phyloP scores from a whole-genome alignment of 1,139 yeast genomes.

The Lodderomyces beijingensis region DNA sequence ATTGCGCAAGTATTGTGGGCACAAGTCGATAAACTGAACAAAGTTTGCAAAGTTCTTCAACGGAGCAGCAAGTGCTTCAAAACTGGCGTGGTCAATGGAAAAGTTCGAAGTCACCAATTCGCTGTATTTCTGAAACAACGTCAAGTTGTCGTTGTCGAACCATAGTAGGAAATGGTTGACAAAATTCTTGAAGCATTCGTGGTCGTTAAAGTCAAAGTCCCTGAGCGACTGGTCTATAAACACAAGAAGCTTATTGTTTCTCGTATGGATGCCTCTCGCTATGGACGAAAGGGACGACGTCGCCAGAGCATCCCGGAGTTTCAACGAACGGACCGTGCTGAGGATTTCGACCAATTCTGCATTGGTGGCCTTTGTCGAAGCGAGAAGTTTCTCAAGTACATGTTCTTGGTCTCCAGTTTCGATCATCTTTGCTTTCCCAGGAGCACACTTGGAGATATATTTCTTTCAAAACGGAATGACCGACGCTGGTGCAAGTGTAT shows the following conservation, averaged over 20 bases:
- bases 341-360: slow-evolving; percentile 32
- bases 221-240: slow-evolving; percentile 17
- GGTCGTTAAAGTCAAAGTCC: slow-evolving; percentile 16
- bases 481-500: too few relatives aligned
- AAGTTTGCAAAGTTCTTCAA: slow-evolving; percentile 30
- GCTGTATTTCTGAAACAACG: slow-evolving; percentile 31
- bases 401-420: too few relatives aligned
- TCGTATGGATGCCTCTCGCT: slow-evolving; percentile 40
- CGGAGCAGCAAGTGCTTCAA: slow-evolving; percentile 26
- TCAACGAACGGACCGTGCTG: slow-evolving; percentile 31
- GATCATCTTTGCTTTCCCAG: too few relatives aligned
- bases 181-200: slow-evolving; percentile 30
- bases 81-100: slow-evolving; percentile 12
- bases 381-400: slow-evolving; percentile 15
- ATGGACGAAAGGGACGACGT: slow-evolving; percentile 25
- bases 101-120: slow-evolving; percentile 3
- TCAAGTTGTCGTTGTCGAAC: slow-evolving; percentile 29
- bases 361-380: slow-evolving; percentile 26
- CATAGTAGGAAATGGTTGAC: slow-evolving; percentile 39
- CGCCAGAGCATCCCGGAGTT: slow-evolving; percentile 10
- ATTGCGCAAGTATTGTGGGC: slow-evolving; percentile 26
- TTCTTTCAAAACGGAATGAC: too few relatives aligned
- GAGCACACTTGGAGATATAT: too few relatives aligned
- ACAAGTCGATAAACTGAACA: slow-evolving; percentile 18
- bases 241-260: slow-evolving; percentile 29